These are phyloP conservation scores for Hansenula anomala DNA, from an alignment of 1,139 yeast genomes.

Conservation along the genomic window DNA sequence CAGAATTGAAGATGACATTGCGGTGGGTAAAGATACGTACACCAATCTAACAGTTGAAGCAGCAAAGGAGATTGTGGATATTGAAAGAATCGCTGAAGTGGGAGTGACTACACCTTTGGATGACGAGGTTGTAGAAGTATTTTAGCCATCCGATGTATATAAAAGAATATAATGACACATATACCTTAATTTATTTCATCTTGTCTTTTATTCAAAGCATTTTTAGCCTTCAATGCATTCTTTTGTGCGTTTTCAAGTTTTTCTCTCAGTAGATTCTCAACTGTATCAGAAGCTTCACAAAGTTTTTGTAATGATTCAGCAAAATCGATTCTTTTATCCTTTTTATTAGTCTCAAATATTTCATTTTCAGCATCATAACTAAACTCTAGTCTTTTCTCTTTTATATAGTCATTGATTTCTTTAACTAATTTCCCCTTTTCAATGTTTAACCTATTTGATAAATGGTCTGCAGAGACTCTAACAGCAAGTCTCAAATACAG, in stretches of 20 bases:
- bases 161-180: neutral
- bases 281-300: constrained; percentile 15
- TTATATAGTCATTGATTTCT: constrained; percentile 14
- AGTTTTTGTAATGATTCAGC: constrained; percentile 13
- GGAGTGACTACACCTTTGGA: constrained; percentile 55
- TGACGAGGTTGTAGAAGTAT: constrained; percentile 44
- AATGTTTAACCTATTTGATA: constrained; percentile 17
- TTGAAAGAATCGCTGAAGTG: constrained; percentile 56
- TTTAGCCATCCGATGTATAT: constrained; percentile 7
- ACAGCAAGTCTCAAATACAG: constrained; percentile 20
- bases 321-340: constrained; percentile 10
- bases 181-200: neutral
- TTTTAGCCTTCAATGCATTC: neutral
- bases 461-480: constrained; percentile 16
- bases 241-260: neutral
- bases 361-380: constrained; percentile 9
- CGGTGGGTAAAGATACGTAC: constrained; percentile 55
- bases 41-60: constrained; percentile 77
- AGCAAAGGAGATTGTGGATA: constrained; percentile 76
- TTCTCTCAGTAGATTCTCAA: constrained; percentile 10
- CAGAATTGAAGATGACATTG: constrained; percentile 90
- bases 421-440: constrained; percentile 8
- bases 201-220: neutral
- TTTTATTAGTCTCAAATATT: constrained; percentile 8
- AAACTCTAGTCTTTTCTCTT: constrained; percentile 12